phyloP scores from a whole-genome alignment of 257 asterid species.

The Verbena officinalis region DNA sequence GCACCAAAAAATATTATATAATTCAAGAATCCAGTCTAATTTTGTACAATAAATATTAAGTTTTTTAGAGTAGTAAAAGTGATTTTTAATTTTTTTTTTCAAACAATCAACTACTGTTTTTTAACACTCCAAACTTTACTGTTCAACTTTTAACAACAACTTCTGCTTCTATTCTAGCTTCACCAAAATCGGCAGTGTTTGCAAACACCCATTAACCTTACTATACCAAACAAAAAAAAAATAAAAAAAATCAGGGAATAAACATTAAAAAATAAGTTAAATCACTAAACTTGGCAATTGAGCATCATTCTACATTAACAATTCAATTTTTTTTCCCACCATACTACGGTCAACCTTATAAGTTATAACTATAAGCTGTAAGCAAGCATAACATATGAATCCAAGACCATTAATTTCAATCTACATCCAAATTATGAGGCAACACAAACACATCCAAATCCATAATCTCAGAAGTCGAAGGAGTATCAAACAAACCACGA shows the following conservation, averaged over 20 bases:
- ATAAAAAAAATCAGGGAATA: neutral
- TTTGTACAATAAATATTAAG: no score
- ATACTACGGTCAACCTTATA: neutral
- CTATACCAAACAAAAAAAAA: no score
- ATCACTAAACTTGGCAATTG: neutral
- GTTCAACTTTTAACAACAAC: no score
- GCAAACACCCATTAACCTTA: no score
- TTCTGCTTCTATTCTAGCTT: no score
- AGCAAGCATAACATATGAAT: neutral
- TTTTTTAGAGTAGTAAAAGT: no score
- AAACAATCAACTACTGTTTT: no score
- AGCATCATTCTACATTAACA: neutral
- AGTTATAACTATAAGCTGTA: no score
- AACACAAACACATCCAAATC: constrained; percentile 25
- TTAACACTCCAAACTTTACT: no score
- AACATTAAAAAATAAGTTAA: neutral
- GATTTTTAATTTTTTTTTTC: no score
- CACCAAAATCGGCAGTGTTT: no score
- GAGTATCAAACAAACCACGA: constrained; percentile 10
- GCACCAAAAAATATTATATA: neutral
- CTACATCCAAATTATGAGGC: constrained; percentile 25
- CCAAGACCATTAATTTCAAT: neutral
- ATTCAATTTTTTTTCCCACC: neutral
- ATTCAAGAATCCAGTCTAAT: neutral
- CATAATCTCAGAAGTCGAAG: constrained; percentile 6